Percentiles rank a stretch among this genome's conserved stretches.
These are phyloP conservation scores for Eimeria falciformis DNA, from an alignment of 169 alveolate genomes.

Conservation along the genomic window DNA sequence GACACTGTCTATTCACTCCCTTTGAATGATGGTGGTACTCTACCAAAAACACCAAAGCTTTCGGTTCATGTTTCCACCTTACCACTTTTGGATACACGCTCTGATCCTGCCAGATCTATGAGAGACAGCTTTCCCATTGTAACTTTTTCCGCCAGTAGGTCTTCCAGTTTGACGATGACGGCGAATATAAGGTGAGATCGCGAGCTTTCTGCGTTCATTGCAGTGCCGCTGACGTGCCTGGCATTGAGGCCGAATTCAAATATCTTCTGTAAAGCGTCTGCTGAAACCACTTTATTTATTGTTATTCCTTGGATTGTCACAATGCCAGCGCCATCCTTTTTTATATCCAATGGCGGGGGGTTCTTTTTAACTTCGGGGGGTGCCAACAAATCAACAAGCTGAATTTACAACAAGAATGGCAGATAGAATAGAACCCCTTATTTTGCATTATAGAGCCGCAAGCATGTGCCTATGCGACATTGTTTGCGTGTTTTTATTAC, in stretches of 20 bases:
- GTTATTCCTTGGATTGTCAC: slow-evolving; percentile 83
- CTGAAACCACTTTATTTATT: slow-evolving; percentile 42
- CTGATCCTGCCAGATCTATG: slow-evolving; percentile 95
- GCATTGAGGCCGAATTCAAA: slow-evolving; percentile 83
- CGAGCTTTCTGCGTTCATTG: slow-evolving; percentile 91
- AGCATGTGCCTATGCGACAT: too few relatives aligned
- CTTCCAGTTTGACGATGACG: slow-evolving; percentile 85
- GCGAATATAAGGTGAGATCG: slow-evolving; percentile 92
- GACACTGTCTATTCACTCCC: too few relatives aligned
- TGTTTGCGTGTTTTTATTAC: too few relatives aligned
- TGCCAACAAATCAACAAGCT: slow-evolving; percentile 83
- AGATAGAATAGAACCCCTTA: too few relatives aligned
- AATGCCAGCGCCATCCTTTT: slow-evolving; percentile 82
- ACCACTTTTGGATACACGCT: slow-evolving; percentile 82
- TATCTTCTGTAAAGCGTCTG: slow-evolving; percentile 78
- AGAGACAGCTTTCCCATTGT: slow-evolving; percentile 89
- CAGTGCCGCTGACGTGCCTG: slow-evolving; percentile 88
- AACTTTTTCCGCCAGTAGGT: slow-evolving; percentile 83
- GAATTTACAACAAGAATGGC: slow-evolving; percentile 19
- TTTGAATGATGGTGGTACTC: too few relatives aligned
- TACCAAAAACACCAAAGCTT: too few relatives aligned
- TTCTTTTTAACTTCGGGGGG: slow-evolving; percentile 77
- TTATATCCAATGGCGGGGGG: slow-evolving; percentile 83
- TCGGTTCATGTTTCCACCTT: background rate
- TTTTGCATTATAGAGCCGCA: too few relatives aligned